phyloP scores from a whole-genome alignment of 306 rosid species.

The Inga oerstediana region DNA sequence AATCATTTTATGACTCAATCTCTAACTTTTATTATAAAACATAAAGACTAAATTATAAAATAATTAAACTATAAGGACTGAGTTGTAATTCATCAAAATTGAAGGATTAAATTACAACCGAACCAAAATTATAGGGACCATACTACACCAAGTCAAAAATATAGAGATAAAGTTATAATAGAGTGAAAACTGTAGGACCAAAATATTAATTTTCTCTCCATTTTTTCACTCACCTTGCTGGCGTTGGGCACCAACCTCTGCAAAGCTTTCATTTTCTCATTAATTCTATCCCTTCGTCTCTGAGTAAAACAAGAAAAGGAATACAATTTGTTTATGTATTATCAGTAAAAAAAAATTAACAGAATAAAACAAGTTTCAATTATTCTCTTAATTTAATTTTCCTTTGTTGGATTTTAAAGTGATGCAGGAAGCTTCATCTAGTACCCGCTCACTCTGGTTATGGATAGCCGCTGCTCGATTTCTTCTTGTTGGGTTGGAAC shows the following conservation, averaged over 20 bases:
- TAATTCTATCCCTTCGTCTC: conserved; percentile 65
- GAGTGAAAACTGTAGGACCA: no score
- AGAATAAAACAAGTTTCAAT: background rate
- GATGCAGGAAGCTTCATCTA: background rate
- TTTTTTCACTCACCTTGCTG: conserved; percentile 48
- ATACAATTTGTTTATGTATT: background rate
- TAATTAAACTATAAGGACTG: no score
- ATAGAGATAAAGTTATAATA: no score
- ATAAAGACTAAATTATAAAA: no score
- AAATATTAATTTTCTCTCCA: no score
- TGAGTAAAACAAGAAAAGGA: background rate
- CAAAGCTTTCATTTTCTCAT: conserved; percentile 64
- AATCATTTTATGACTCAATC: no score
- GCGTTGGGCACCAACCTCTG: conserved; percentile 72
- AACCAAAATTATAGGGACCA: fast-evolving
- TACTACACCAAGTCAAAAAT: no score
- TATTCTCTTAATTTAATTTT: background rate
- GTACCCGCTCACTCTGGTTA: conserved; percentile 67
- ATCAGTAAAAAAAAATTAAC: background rate
- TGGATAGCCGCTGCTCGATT: conserved; percentile 55
- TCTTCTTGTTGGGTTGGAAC: conserved; percentile 43
- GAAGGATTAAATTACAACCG: fast-evolving
- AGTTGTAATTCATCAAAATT: no score
- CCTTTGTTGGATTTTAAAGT: background rate
- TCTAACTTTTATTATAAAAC: no score